A percentile compares a stretch with the other conserved stretches of the same genome.
Conservation (phyloP, 2,329 filamentous ascomycete genomes). For the Colletotrichum sp. region DNA sequence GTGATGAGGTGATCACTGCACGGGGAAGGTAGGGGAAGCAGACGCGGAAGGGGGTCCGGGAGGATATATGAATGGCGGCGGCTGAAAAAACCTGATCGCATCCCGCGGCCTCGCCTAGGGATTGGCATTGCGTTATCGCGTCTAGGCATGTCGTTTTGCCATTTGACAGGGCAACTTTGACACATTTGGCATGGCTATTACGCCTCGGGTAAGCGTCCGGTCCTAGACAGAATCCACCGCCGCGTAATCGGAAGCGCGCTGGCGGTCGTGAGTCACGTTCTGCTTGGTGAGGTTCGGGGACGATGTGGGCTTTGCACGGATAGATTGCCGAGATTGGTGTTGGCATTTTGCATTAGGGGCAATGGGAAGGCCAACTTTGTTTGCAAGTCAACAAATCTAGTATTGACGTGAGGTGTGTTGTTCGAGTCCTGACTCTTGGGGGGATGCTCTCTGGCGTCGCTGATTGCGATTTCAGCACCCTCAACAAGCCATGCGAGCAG, state of each 20-base stretch:
- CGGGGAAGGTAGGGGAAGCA: not conserved
- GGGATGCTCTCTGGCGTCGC: not conserved
- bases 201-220: slow-evolving; percentile 12
- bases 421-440: not conserved
- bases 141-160: slow-evolving; percentile 11
- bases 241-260: slow-evolving; percentile 15
- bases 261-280: slow-evolving; percentile 10
- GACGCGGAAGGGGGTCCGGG: not conserved
- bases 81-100: not conserved
- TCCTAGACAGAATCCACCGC: slow-evolving; percentile 4
- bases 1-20: not conserved
- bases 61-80: not conserved
- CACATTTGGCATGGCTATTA: not conserved
- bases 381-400: not conserved
- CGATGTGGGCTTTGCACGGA: slow-evolving; percentile 5
- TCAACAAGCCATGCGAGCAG: not conserved
- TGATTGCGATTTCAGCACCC: not conserved
- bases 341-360: not conserved
- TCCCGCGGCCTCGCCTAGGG: not conserved
- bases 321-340: slow-evolving; percentile 20
- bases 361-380: not conserved
- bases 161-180: not conserved
- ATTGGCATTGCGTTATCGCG: slow-evolving; percentile 17
- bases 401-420: not conserved
- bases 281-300: slow-evolving; percentile 14